These are phyloP conservation scores for Candida parachauliodes DNA, from an alignment of 805 yeast genomes.

Conservation along the genomic window DNA sequence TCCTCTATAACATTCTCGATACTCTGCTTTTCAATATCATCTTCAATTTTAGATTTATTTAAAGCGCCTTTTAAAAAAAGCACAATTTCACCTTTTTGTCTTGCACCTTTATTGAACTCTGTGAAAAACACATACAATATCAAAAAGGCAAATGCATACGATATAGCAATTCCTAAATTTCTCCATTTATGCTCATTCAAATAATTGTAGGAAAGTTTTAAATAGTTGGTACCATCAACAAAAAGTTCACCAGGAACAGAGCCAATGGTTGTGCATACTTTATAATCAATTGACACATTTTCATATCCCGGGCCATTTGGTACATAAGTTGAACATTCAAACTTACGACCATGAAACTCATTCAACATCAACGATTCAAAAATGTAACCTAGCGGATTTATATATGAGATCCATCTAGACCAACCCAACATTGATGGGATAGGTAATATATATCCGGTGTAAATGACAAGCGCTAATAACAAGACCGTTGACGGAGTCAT, in stretches of 20 bases:
- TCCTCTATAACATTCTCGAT: constrained; percentile 17
- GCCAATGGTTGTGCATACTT: constrained; percentile 54
- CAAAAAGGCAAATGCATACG: constrained; percentile 43
- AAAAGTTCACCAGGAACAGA: constrained; percentile 47
- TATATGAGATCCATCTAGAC: constrained; percentile 51
- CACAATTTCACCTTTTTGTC: constrained; percentile 40
- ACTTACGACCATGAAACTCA: constrained; percentile 56
- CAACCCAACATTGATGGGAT: constrained; percentile 52
- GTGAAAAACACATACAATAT: constrained; percentile 27
- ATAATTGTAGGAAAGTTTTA: constrained; percentile 47
- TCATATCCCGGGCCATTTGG: constrained; percentile 47
- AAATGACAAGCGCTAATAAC: constrained; percentile 50
- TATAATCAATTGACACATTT: neutral
- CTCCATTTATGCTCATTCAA: constrained; percentile 67
- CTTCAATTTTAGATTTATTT: constrained; percentile 22
- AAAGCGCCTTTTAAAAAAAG: constrained; percentile 23
- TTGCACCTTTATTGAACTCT: constrained; percentile 38
- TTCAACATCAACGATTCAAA: constrained; percentile 58
- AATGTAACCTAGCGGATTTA: constrained; percentile 38
- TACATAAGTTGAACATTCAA: constrained; percentile 51
- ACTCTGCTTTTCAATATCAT: constrained; percentile 13
- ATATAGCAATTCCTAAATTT: constrained; percentile 65
- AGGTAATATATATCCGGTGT: constrained; percentile 45
- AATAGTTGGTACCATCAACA: constrained; percentile 59
- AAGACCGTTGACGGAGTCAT: constrained; percentile 43